Evolutionary conservation across 768 basidiomycete genomes (phyloP), one percentile per base, ranked within the genome.

Genomic region (Pleurotus salmoneostramineus): DNA sequence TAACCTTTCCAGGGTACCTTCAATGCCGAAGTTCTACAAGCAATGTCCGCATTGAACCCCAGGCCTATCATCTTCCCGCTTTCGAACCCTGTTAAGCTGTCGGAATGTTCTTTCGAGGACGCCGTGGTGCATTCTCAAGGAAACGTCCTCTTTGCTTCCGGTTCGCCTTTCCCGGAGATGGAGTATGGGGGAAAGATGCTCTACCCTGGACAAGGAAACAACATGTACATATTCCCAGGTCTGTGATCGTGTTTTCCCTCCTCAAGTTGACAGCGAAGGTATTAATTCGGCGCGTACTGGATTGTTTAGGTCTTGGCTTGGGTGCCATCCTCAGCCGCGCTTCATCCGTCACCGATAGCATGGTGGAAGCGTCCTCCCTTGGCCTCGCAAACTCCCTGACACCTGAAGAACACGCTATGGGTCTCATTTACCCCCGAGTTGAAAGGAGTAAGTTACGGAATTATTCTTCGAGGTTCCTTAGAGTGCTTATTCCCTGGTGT

Each of bases 31-130:
- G 87, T 91, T 52, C 82, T 96, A 50, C 75, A 83, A 61, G 74
- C 81, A 0, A 94, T 97, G 93, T 83, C 87, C 14, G 78, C 80
- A 32, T 78, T 89, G 65, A 96, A 95, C 71, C 76, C 83, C 3
- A 82, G 85, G 14, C 95, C 95, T 21, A 94, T 96, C 74, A 83
- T 96, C 69, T 96, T 96, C 80, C 91, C 95, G 34, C 83, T 96
- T 7, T 93, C 91, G 21, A 97, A 96, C 75, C 95, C 95, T 45
- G 83, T 89, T 57, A 77, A 78, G n/a, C 77, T 91, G 49, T 88
- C 87, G 5, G 92, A 93, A 67, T 91, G 89, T 69, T 85, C 87
- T 21, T 94, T 91, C 71, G 71, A 82, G 47, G 87, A 92, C 51
- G 90, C 90, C 1, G 81, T 93, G 44, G 72, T 75, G 49, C 78